A percentile compares a stretch with the other conserved stretches of the same genome.
phyloP scores from a whole-genome alignment of 495 filamentous ascomycete species.

The Aspergillus hancockii region DNA sequence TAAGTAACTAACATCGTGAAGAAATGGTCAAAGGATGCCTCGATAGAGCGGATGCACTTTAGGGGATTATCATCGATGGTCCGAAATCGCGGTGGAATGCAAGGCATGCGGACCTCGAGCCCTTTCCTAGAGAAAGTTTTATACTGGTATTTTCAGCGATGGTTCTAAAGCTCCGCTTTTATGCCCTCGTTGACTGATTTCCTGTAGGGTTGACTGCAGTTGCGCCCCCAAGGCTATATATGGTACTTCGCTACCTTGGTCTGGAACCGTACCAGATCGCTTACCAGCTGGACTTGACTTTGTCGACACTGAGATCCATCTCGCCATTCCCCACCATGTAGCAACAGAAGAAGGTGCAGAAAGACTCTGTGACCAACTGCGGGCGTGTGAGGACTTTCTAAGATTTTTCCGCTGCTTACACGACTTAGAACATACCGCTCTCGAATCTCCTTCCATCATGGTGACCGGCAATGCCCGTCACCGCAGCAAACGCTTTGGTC shows the following conservation, averaged over 20 bases:
- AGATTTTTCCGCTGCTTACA: slow-evolving; percentile 28
- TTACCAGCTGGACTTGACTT: slow-evolving; percentile 23
- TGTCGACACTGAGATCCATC: slow-evolving; percentile 21
- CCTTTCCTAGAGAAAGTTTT: slow-evolving; percentile 29
- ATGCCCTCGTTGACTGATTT: slow-evolving; percentile 5
- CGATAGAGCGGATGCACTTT: slow-evolving; percentile 33
- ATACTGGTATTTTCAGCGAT: slow-evolving; percentile 24
- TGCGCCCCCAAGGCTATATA: slow-evolving; percentile 32
- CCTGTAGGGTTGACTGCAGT: slow-evolving; percentile 29
- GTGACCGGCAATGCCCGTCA: slow-evolving; percentile 5
- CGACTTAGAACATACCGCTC: slow-evolving; percentile 18
- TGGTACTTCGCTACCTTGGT: slow-evolving; percentile 29
- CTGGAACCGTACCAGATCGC: slow-evolving; percentile 18
- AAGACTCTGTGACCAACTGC: slow-evolving; percentile 22
- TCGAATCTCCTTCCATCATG: slow-evolving; percentile 19
- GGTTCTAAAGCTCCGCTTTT: neutral
- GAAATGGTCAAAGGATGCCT: slow-evolving; percentile 36
- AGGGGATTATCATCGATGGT: slow-evolving; percentile 30
- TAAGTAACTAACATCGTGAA: slow-evolving; percentile 15
- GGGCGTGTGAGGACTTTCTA: slow-evolving; percentile 30
- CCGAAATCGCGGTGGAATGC: slow-evolving; percentile 29
- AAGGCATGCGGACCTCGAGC: slow-evolving; percentile 22
- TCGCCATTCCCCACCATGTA: slow-evolving; percentile 18
- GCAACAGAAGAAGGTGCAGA: slow-evolving; percentile 17
- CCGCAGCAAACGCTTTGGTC: slow-evolving; percentile 21